Base-by-base conservation (phyloP, 2,329 filamentous ascomycete genomes). In the Xylariales sp. region DNA sequence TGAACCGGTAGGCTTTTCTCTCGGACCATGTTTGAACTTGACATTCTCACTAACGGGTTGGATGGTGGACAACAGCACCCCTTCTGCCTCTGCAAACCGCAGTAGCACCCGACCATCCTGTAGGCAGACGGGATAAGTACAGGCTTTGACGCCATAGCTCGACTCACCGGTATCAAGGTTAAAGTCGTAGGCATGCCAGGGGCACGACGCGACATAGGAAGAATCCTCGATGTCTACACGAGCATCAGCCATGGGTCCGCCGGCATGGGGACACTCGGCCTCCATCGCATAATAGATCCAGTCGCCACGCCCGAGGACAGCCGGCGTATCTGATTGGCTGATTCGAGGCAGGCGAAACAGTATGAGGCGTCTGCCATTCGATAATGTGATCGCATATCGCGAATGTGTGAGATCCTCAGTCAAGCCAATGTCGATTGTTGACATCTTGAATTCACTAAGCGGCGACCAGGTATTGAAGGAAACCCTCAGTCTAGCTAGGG, bases 171-270 rank as follows among this genome's bases (percentile, higher is more conserved):
- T 83, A 73, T 83, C 81, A 64, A 83, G 81, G 63, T 83, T 83
- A 69, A 84, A 84, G 71, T 84, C 82, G 70, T 84, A 84, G 2
- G 82, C 82, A 72, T 84, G 82, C 82, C 82, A 84, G 14, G 82
- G 82, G 67, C 82, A 84, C 1, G 82, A 83, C 18, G 79, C 81
- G 30, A 84, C 74, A 68, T 84, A 84, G 1, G 81, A 81, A 0
- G 82, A 83, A 65, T 84, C 82, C 65, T 84, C 82, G 61, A 84
- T 84, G 62, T 84, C 82, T 30, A 84, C 78, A 7, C 80, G 77
- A 0, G 82, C 81, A 18, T 83, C 81, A 5, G 78, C 74, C 81
- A 84, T 83, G 0, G 82, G 82, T 0, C 82, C 82, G 8, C 82
- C 82, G 0, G 82, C 81, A 67, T 83, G 82, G 1, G 82, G 82